Evolutionary conservation across 345 rosid genomes (phyloP), one percentile per base, ranked within the genome.

Genomic region (Lepidium didymum): DNA sequence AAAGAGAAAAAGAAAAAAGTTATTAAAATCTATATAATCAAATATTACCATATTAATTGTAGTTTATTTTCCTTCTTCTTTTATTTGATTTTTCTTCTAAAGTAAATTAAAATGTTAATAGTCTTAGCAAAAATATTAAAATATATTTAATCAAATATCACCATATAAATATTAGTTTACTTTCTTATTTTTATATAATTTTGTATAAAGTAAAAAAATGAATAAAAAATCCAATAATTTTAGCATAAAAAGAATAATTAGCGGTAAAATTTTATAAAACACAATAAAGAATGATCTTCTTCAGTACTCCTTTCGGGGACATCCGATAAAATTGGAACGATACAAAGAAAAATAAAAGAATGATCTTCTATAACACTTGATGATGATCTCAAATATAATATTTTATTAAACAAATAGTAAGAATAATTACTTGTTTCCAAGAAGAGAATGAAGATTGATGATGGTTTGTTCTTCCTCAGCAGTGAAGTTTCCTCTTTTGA

Each of bases 381-480:
- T 21, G 11, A 36, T 3, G 2, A 44, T 62, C 42, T 25, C 42
- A n/a, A 18, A 45, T 37, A 63, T 36, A 54, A 63, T 10, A 35
- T 25, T 0, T 34, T 43, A 49, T 12, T 6, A 56, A n/a, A 36
- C 8, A 2, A 6, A 5, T n/a, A 7, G 1, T 34, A 36, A 12
- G n/a, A 29, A 5, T 3, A 51, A 10, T 67, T 82, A 89, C 96
- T 89, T 89, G 65, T 89, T 87, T 71, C 96, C 96, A 25, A 86
- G 87, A 62, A 81, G 79, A 3, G 84, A 60, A 69, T 89, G 96
- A 34, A 85, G 83, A 67, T 83, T 79, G 72, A 89, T 81, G 80
- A 89, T 87, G 56, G 80, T 67, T 67, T 85, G 80, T 56, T 89
- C 90, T 82, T 89, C 96, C 52, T 89, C 92, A 4, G 85, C 75